Evolutionary conservation across 352 stramenopile genomes (phyloP).

Genomic region (Globisporangium apiculatum): DNA sequence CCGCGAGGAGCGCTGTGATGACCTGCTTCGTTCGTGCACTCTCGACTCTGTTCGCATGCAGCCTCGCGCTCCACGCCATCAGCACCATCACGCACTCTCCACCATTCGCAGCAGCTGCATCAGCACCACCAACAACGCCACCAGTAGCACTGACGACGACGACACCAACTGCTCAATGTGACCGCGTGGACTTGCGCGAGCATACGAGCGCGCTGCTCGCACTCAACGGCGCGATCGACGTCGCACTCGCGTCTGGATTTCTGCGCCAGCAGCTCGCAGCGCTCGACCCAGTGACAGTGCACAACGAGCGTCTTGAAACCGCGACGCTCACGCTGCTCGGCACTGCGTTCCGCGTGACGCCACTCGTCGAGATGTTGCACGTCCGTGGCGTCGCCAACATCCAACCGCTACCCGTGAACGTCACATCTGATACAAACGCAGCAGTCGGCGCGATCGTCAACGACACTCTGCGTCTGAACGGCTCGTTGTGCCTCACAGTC

Average conservation of each 20-base stretch:
- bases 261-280: background rate
- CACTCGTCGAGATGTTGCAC: background rate
- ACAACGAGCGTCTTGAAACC: background rate
- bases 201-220: background rate
- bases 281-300: background rate
- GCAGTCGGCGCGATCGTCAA: background rate
- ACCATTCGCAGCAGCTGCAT: no score
- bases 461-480: background rate
- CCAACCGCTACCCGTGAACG: background rate
- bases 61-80: no score
- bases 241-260: background rate
- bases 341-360: background rate
- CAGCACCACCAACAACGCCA: no score
- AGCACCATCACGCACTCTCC: no score
- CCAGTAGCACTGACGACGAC: no score
- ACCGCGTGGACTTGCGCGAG: background rate
- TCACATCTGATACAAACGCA: background rate
- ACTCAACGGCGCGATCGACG: background rate
- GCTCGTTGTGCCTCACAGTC: slow-evolving; percentile 1
- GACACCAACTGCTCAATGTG: background rate
- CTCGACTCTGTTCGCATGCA: no score
- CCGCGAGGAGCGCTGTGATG: no score
- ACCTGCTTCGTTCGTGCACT: no score
- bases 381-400: background rate
- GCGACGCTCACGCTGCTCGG: background rate